These are phyloP conservation scores for Bacidia rubella DNA, from an alignment of 495 filamentous ascomycete genomes.

Conservation along the genomic window DNA sequence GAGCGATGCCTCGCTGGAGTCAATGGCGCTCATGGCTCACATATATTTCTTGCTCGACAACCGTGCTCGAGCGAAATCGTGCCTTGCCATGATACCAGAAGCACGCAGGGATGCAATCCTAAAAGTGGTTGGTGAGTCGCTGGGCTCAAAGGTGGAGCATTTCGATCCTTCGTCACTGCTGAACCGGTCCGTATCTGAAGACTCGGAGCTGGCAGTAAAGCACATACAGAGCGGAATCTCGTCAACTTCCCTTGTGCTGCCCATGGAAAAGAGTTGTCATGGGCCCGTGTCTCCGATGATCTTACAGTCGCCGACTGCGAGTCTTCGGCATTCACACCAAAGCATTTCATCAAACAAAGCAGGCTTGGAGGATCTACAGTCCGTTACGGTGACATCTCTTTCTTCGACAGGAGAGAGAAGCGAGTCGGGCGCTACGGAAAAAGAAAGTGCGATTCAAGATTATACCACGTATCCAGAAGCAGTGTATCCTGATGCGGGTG, in stretches of 20 bases:
- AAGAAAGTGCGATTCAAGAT: conserved; percentile 12
- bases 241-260: not conserved
- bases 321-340: conserved; percentile 3
- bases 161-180: conserved; percentile 1
- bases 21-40: conserved; percentile 8
- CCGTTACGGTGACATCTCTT: conserved; percentile 16
- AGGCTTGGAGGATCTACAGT: conserved; percentile 12
- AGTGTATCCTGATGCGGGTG: conserved; percentile 7
- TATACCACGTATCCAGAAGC: conserved; percentile 4
- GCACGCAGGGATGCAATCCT: conserved; percentile 9
- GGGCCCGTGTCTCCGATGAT: conserved; percentile 4
- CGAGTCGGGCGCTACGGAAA: conserved; percentile 15
- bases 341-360: not conserved
- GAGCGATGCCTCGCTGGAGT: conserved; percentile 8
- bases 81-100: conserved; percentile 11
- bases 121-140: conserved; percentile 3
- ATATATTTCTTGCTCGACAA: conserved; percentile 8
- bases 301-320: conserved; percentile 6
- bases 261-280: conserved; percentile 2
- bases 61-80: conserved; percentile 9
- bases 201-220: conserved; percentile 8
- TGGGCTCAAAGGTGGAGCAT: conserved; percentile 7
- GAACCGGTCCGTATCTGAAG: conserved; percentile 6
- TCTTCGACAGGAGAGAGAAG: conserved; percentile 15
- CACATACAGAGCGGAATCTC: conserved; percentile 3